Evolutionary conservation across 2,329 filamentous ascomycete species (phyloP).

Genomic region (Colletotrichum cuscutae): DNA sequence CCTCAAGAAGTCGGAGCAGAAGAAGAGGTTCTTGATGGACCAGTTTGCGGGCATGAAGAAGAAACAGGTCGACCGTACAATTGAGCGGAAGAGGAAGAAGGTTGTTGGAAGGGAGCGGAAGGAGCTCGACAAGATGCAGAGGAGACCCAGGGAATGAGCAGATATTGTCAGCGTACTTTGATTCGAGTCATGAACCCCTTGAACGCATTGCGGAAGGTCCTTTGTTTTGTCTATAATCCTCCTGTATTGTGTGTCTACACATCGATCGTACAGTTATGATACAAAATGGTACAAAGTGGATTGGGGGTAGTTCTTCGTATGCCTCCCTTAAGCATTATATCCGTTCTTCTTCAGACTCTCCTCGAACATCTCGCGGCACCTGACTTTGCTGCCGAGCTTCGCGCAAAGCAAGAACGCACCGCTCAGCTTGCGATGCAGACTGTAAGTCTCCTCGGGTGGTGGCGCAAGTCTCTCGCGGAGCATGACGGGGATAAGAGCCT

Average conservation of each 20-base stretch:
- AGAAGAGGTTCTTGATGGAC: conserved; percentile 83
- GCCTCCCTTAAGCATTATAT: conserved; percentile 14
- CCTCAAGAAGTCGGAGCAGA: conserved; percentile 91
- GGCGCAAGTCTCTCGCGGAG: conserved; percentile 87
- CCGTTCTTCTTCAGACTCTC: conserved; percentile 57
- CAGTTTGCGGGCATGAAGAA: conserved; percentile 86
- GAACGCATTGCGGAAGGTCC: neutral
- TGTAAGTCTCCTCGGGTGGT: conserved; percentile 97
- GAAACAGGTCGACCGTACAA: conserved; percentile 83
- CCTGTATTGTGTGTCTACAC: conserved; percentile 4
- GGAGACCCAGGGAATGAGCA: conserved; percentile 33
- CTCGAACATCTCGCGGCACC: conserved; percentile 83
- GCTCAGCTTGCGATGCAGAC: conserved; percentile 91
- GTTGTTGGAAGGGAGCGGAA: conserved; percentile 85
- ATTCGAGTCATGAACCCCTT: neutral
- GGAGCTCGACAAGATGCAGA: conserved; percentile 62
- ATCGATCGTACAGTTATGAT: conserved; percentile 26
- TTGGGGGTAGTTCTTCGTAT: no score
- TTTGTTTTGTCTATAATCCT: conserved; percentile 10
- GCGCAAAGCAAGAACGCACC: conserved; percentile 95
- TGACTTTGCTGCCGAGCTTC: conserved; percentile 82
- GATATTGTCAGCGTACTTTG: neutral
- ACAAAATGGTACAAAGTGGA: conserved; percentile 26
- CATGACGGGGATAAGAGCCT: conserved; percentile 91
- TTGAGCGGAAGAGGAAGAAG: conserved; percentile 93